Conservation (phyloP, 2,329 filamentous ascomycete species). For the Stemphylium lycopersici region DNA sequence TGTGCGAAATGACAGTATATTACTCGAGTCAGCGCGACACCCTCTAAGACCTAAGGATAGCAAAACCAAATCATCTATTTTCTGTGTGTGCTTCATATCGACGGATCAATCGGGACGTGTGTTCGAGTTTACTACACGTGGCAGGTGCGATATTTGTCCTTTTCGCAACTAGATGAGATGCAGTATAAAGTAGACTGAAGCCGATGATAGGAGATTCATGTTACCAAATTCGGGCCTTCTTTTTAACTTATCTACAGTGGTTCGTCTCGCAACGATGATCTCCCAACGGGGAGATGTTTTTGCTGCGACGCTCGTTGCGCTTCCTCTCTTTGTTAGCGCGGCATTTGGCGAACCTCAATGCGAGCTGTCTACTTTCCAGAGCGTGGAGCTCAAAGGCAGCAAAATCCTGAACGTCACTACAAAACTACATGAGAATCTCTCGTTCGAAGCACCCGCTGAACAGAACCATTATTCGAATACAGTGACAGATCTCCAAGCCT, state of each 20-base stretch:
- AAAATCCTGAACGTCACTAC: slow-evolving; percentile 9
- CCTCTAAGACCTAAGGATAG: background rate
- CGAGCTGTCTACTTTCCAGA: slow-evolving; percentile 4
- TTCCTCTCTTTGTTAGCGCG: background rate
- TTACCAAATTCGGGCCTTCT: background rate
- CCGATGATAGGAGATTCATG: background rate
- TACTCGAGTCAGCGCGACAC: background rate
- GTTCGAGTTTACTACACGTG: background rate
- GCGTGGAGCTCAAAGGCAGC: slow-evolving; percentile 1
- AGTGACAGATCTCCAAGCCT: slow-evolving; percentile 28
- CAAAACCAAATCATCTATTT: background rate
- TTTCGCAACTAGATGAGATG: background rate
- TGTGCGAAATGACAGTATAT: background rate
- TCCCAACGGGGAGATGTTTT: background rate
- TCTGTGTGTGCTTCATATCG: too few relatives aligned
- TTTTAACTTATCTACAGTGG: too few relatives aligned
- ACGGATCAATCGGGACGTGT: too few relatives aligned
- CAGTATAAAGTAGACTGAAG: background rate
- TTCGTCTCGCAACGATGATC: background rate
- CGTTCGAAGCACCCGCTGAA: slow-evolving; percentile 5
- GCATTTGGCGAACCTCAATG: background rate
- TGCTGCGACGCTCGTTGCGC: background rate
- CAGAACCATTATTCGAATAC: slow-evolving; percentile 17
- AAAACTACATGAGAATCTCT: slow-evolving; percentile 3
- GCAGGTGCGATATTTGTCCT: background rate